A percentile compares a stretch with the other conserved stretches of the same genome.
These are phyloP conservation scores for Fusarium concolor DNA, from an alignment of 2,329 filamentous ascomycete species.

Conservation along the genomic window DNA sequence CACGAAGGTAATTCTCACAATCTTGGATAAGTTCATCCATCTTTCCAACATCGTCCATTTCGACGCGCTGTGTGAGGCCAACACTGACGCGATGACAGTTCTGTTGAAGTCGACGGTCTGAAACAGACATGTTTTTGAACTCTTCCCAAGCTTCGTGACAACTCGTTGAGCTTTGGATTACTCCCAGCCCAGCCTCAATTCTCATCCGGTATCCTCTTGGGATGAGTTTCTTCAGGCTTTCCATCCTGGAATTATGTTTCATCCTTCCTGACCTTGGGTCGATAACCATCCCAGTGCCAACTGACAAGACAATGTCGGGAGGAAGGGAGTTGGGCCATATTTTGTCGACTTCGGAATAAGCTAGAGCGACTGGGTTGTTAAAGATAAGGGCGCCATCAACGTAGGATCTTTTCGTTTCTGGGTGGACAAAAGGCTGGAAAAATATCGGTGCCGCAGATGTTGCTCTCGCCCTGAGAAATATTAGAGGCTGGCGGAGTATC, in stretches of 20 bases:
- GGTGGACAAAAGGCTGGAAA: conserved; percentile 13
- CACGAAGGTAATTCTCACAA: background rate
- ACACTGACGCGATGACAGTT: conserved; percentile 23
- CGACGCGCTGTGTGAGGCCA: background rate
- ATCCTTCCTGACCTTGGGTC: background rate
- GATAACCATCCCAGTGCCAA: conserved; percentile 7
- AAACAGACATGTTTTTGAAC: background rate
- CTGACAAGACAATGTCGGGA: conserved; percentile 16
- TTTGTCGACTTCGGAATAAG: background rate
- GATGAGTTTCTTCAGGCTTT: background rate
- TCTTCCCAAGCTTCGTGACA: conserved; percentile 16
- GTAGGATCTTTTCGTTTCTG: background rate
- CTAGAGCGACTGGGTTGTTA: conserved; percentile 17
- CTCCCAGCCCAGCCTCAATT: conserved; percentile 1
- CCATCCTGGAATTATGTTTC: background rate
- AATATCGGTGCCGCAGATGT: conserved; percentile 18
- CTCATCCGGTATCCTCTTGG: background rate
- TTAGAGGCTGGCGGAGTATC: background rate
- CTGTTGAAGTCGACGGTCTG: background rate
- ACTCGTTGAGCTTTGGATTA: background rate
- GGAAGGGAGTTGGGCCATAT: conserved; percentile 9
- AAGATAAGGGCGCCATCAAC: conserved; percentile 9
- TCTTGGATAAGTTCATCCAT: conserved; percentile 1
- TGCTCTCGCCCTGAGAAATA: conserved; percentile 11
- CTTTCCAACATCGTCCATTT: conserved; percentile 11